Evolutionary conservation across 2,329 filamentous ascomycete genomes (phyloP).

Genomic region (Teratosphaeria gauchensis): DNA sequence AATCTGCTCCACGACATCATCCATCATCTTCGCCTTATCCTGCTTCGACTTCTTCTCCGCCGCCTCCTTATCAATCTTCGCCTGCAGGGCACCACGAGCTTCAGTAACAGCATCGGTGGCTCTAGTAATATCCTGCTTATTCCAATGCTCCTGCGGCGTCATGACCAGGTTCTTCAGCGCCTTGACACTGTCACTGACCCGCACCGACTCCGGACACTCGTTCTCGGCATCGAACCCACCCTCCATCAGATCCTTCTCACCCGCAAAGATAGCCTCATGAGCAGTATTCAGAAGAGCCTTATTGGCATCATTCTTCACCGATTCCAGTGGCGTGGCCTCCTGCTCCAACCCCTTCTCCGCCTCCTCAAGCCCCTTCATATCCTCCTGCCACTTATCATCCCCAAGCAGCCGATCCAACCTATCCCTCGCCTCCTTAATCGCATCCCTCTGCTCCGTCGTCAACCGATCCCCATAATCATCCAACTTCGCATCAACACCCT

Average conservation of each 20-base stretch:
- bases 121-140: conserved; percentile 18
- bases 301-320: conserved; percentile 15
- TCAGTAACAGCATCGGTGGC: conserved; percentile 21
- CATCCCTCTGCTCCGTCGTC: conserved; percentile 12
- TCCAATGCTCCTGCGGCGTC: conserved; percentile 23
- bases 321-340: conserved; percentile 15
- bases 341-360: conserved; percentile 12
- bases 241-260: conserved; percentile 24
- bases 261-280: conserved; percentile 27
- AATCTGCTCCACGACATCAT: conserved; percentile 9
- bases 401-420: conserved; percentile 20
- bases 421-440: conserved; percentile 18
- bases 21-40: conserved; percentile 5
- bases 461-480: conserved; percentile 22
- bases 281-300: conserved; percentile 23
- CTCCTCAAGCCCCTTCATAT: conserved; percentile 15
- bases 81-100: conserved; percentile 14
- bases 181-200: conserved; percentile 16
- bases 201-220: conserved; percentile 11
- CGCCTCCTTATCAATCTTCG: conserved; percentile 7
- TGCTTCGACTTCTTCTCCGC: conserved; percentile 5
- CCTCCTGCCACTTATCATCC: conserved; percentile 8
- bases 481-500: conserved; percentile 16
- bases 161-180: conserved; percentile 23
- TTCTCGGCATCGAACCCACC: conserved; percentile 5